phyloP scores from a whole-genome alignment of 225 moss, liverwort and hornwort species.

The Pseudisothecium myosuroides region DNA sequence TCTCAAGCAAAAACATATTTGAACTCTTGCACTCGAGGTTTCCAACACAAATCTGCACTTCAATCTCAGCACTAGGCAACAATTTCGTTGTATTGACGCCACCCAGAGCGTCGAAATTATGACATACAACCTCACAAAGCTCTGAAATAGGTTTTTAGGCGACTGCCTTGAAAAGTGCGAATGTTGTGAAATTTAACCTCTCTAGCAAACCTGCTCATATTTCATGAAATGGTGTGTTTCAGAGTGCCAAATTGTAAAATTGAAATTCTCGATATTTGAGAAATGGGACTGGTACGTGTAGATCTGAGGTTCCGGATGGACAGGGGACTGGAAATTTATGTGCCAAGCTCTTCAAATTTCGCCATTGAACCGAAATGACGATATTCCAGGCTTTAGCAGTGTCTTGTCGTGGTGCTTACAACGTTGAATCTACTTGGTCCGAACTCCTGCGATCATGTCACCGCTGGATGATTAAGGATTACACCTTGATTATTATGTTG shows the following conservation, averaged over 20 bases:
- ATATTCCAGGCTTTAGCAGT: neutral
- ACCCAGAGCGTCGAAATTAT: neutral
- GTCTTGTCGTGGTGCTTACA: neutral
- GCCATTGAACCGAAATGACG: neutral
- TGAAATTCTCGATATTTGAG: neutral
- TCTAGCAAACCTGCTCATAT: neutral
- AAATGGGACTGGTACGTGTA: neutral
- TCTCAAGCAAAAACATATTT: neutral
- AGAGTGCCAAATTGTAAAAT: neutral
- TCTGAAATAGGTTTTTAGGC: neutral
- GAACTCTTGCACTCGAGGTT: neutral
- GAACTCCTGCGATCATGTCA: neutral
- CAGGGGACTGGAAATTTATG: neutral
- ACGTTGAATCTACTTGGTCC: neutral
- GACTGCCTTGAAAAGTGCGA: neutral
- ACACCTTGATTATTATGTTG: neutral
- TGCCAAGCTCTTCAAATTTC: neutral
- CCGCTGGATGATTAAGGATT: neutral
- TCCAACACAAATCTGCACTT: neutral
- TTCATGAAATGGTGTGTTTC: neutral
- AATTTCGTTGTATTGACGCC: neutral
- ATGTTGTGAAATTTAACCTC: neutral
- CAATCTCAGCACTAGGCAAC: neutral
- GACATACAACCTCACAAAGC: neutral
- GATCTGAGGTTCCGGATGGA: neutral